Percentiles rank a stretch among this genome's conserved stretches.
Evolutionary conservation across 2,329 filamentous ascomycete genomes (phyloP).

Genomic region (Cordyceps pruinosa): DNA sequence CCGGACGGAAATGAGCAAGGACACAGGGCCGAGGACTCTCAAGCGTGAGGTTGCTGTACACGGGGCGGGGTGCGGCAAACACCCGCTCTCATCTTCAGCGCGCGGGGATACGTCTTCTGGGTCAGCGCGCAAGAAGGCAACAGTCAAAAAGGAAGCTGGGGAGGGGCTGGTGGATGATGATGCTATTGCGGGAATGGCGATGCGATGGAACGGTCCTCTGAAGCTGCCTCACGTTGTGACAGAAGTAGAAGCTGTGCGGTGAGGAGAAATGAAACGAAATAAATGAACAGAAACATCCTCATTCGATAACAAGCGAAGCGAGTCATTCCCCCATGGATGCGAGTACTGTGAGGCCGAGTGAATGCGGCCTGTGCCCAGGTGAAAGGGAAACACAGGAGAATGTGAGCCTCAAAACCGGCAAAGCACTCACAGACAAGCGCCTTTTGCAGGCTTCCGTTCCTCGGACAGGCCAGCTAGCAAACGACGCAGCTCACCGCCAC

Average conservation of each 20-base stretch:
- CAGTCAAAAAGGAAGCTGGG: neutral
- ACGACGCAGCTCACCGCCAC: neutral
- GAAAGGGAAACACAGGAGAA: slow-evolving; percentile 7
- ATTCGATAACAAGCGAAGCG: neutral
- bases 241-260: neutral
- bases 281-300: neutral
- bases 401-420: slow-evolving; percentile 3
- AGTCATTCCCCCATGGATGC: neutral
- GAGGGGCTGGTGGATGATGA: neutral
- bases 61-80: neutral
- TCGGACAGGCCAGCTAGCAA: neutral
- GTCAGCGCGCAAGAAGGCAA: neutral
- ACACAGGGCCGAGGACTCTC: neutral
- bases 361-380: slow-evolving; percentile 1
- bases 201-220: neutral
- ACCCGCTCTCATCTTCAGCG: neutral
- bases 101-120: neutral
- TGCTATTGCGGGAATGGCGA: neutral
- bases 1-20: neutral
- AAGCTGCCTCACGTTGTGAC: neutral
- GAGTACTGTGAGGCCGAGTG: neutral
- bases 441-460: neutral
- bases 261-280: neutral
- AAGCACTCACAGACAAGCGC: slow-evolving; percentile 4
- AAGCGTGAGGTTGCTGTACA: neutral